Evolutionary conservation across 768 basidiomycete species (phyloP), one percentile per base, ranked within the genome.

Genomic region (Mycena alexandri): DNA sequence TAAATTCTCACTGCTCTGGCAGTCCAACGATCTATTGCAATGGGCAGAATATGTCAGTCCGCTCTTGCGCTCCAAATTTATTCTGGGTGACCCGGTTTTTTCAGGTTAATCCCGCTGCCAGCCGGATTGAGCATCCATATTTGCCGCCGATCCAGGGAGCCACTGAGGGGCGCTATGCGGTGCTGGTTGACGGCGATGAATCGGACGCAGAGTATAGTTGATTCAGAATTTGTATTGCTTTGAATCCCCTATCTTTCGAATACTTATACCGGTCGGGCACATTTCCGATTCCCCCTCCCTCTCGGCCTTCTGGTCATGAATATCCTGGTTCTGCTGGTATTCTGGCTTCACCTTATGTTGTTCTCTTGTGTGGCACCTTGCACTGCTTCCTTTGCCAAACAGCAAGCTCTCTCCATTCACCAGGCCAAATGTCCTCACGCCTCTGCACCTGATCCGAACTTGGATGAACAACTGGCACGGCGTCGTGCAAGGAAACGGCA

Each of bases 41-140:
- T 53, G 52, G 52, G 52, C 52, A 8, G 34, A 53, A 53, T 6
- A 53, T 36, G 52, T 69, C 29, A 29, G 29, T 29, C 29, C 29
- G 29, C 29, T 29, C 29, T 29, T 6, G 29, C 29, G 6, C 29
- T 29, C 29, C 29, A 29, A 29, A 3, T 29, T 29, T 29, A 6
- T 29, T 29, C 29, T 29, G 29, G 29, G 29, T 29, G 29, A 29
- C 29, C 29, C 29, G 29, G 29, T 29, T 29, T 29, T 29, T 29
- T 29, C 29, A 29, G 29, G 29, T 29, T 29, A 29, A 29, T 29
- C 29, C 29, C 6, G 29, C 29, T 6, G 29, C 29, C 29, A 29
- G 29, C 29, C 29, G 29, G 29, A 29, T 29, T 29, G 29, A 29
- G 29, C 29, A 29, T 29, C 29, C 29, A 6, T 29, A 6, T 3